Evolutionary conservation across 1,284 basidiomycete genomes (phyloP).

Genomic region (Trichosporon sp.): DNA sequence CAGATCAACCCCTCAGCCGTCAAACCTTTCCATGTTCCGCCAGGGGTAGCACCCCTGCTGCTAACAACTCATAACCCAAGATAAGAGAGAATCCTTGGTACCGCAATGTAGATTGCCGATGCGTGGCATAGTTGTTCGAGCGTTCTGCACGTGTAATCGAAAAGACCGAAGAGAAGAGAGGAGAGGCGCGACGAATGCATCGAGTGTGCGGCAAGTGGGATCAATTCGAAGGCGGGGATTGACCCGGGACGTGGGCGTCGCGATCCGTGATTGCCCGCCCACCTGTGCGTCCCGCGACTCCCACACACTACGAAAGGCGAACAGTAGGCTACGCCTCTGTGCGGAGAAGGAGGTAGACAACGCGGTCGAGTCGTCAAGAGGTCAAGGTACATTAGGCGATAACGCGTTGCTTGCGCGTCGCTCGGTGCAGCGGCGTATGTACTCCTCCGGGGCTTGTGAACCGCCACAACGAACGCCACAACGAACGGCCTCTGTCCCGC

Average conservation of each 20-base stretch:
- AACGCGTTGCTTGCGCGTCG: not conserved
- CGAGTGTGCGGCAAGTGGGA: too few species aligned
- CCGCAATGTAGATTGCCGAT: slow-evolving; percentile 9
- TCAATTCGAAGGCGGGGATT: not conserved
- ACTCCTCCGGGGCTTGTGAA: not conserved
- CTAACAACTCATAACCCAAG: slow-evolving; percentile 7
- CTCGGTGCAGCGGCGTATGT: not conserved
- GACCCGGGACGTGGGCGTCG: not conserved
- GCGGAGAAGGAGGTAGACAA: not conserved
- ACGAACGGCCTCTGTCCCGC: too few species aligned
- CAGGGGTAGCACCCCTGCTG: not conserved
- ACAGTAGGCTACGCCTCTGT: too few species aligned
- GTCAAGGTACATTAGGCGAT: not conserved
- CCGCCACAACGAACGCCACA: too few species aligned
- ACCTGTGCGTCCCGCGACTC: not conserved
- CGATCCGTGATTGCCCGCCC: not conserved
- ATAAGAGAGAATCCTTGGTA: not conserved
- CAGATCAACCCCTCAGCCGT: not conserved
- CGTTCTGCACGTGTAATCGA: not conserved
- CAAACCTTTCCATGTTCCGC: slow-evolving; percentile 10
- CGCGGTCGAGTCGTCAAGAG: not conserved
- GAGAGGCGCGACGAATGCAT: not conserved
- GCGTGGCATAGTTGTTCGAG: not conserved
- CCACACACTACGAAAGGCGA: not conserved
- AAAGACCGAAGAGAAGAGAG: not conserved